Base-by-base conservation (phyloP, 768 basidiomycete genomes). In the Amanita muscaria region DNA sequence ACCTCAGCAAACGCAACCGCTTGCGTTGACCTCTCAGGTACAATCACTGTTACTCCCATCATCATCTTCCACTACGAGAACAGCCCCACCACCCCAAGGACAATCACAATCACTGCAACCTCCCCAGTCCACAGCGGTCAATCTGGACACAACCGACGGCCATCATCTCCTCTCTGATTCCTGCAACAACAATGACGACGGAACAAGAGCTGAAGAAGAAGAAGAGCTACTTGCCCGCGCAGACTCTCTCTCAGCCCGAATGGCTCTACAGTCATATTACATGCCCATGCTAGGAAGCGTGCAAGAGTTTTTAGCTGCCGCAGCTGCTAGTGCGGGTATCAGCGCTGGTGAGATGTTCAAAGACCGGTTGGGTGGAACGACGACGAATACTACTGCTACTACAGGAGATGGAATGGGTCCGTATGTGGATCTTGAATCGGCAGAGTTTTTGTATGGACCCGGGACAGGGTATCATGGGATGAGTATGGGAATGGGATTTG, bases 261-360 rank as follows among this genome's bases (percentile, higher is more conserved):
- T 79, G 67, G 72, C 74, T 18, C 60, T 81, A 42, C 77, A 78
- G 59, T 76, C 73, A 48, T 83, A 70, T 53, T 82, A 82, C 57
- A 64, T 76, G 59, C 78, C 81, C 42, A 64, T 77, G 38, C 62
- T 77, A 15, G 68, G 68, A 24, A 68, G 70, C 50, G 65, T 71
- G 44, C 70, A 70, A 55, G 69, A 65, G 41, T 63, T 75, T 43
- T 58, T 73, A 11, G 54, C 56, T n/a, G 54, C 51, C 15, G 44
- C 49, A 14, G 48, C 51, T 11, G 51, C 45, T 11, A 42, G 40
- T 35, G 46, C 44, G 34, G 47, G 48, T 36, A 43, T 42, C 46
- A 43, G 49, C 22, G 27, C 19, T 40, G 46, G 50, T 37, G 18
- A 49, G 49, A 36, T 48, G 47, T n/a, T 46, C 39, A 46, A 44